Evolutionary conservation across 495 filamentous ascomycete genomes (phyloP).

Genomic region (Penicillium cataractarum): DNA sequence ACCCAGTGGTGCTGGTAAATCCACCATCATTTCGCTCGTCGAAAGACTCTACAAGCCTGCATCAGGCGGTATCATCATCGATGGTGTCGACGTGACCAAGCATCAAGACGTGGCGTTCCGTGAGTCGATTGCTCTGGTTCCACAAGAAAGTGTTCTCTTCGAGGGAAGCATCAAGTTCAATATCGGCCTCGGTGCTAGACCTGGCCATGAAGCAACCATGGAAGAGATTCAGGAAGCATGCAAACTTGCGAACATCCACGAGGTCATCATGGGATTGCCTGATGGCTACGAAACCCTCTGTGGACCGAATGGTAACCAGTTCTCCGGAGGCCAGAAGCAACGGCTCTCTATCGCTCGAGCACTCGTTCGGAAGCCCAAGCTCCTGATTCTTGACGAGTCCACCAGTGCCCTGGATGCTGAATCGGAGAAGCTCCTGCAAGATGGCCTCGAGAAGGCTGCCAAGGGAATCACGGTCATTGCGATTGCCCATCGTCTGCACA

Average conservation of each 20-base stretch:
- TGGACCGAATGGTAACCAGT: constrained; percentile 61
- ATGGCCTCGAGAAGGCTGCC: constrained; percentile 64
- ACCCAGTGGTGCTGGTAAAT: constrained; percentile 64
- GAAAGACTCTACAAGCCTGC: constrained; percentile 60
- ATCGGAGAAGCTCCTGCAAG: constrained; percentile 71
- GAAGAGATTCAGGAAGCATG: constrained; percentile 60
- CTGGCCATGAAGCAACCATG: constrained; percentile 42
- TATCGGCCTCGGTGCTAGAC: constrained; percentile 52
- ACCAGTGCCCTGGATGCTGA: constrained; percentile 76
- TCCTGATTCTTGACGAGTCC: constrained; percentile 79
- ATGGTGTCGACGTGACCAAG: constrained; percentile 46
- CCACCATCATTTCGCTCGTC: constrained; percentile 60
- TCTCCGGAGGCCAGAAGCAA: constrained; percentile 81
- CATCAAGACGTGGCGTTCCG: constrained; percentile 44
- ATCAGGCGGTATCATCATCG: constrained; percentile 45
- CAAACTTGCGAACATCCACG: constrained; percentile 61
- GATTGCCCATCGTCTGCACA: constrained; percentile 77
- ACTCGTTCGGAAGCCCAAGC: constrained; percentile 68
- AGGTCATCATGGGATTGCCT: constrained; percentile 57
- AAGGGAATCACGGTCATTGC: constrained; percentile 76
- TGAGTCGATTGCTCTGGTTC: constrained; percentile 54
- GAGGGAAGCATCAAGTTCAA: constrained; percentile 59
- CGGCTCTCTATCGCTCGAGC: constrained; percentile 76
- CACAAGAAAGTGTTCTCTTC: constrained; percentile 58
- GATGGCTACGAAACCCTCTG: constrained; percentile 67